phyloP scores from a whole-genome alignment of 208 protist species.

The Crithidia thermophila region DNA sequence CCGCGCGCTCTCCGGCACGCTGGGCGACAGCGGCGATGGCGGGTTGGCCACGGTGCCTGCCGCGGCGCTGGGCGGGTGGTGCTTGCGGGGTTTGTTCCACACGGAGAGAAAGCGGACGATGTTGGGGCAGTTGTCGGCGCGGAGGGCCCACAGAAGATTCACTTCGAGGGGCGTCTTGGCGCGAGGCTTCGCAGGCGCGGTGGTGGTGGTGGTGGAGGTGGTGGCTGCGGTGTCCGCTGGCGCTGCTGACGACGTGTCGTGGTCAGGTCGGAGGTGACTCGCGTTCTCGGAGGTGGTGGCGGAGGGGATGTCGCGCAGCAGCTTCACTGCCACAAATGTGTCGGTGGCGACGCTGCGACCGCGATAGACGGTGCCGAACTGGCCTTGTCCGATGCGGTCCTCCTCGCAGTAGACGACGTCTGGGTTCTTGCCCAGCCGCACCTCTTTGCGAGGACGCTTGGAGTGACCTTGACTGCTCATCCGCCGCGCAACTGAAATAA shows the following conservation, averaged over 20 bases:
- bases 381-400: slow-evolving; percentile 48
- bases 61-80: not conserved
- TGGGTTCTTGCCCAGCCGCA: slow-evolving; percentile 32
- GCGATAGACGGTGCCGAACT: slow-evolving; percentile 61
- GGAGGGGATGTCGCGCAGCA: slow-evolving; percentile 34
- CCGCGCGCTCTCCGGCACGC: slow-evolving; percentile 1
- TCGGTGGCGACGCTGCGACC: slow-evolving; percentile 27
- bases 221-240: not conserved
- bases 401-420: slow-evolving; percentile 43
- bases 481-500: too few species aligned
- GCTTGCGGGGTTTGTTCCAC: slow-evolving; percentile 35
- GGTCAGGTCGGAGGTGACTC: slow-evolving; percentile 1
- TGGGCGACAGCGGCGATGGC: not conserved
- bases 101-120: slow-evolving; percentile 34
- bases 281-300: slow-evolving; percentile 1
- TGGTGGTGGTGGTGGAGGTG: not conserved
- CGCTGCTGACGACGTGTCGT: not conserved
- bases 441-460: not conserved
- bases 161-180: slow-evolving; percentile 28
- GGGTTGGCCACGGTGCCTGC: not conserved
- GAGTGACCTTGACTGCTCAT: slow-evolving; percentile 4
- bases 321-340: slow-evolving; percentile 54
- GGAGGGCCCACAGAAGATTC: slow-evolving; percentile 35
- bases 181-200: not conserved
- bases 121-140: slow-evolving; percentile 43